These are phyloP conservation scores for Hymenotorrendiella dingleyae DNA, from an alignment of 2,329 filamentous ascomycete species.

Conservation along the genomic window DNA sequence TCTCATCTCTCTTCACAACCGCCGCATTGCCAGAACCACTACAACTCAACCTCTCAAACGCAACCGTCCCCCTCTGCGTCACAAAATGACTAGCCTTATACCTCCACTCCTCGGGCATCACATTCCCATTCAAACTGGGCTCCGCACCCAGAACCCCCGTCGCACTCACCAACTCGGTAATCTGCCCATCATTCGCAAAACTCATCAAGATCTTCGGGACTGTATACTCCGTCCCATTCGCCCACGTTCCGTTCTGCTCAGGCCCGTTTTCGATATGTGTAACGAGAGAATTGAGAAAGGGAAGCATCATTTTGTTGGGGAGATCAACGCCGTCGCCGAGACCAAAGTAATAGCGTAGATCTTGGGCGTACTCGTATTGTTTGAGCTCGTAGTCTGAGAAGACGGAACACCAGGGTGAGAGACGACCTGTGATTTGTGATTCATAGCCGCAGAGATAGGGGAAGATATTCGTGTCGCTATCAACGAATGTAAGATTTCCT, in stretches of 20 bases:
- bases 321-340: slow-evolving; percentile 50
- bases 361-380: slow-evolving; percentile 61
- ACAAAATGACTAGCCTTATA: slow-evolving; percentile 52
- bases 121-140: slow-evolving; percentile 38
- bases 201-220: slow-evolving; percentile 53
- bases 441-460: slow-evolving; percentile 69
- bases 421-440: slow-evolving; percentile 55
- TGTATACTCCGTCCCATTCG: slow-evolving; percentile 40
- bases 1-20: no score
- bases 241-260: slow-evolving; percentile 39
- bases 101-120: slow-evolving; percentile 40
- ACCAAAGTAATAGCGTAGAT: slow-evolving; percentile 64
- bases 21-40: no score
- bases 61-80: slow-evolving; percentile 59
- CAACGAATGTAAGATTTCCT: slow-evolving; percentile 49
- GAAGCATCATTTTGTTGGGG: slow-evolving; percentile 54
- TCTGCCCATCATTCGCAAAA: slow-evolving; percentile 62
- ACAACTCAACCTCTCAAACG: slow-evolving; percentile 58
- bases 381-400: slow-evolving; percentile 57
- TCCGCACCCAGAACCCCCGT: slow-evolving; percentile 53
- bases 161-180: slow-evolving; percentile 53
- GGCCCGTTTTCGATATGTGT: slow-evolving; percentile 48
- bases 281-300: slow-evolving; percentile 50
- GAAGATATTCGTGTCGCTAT: slow-evolving; percentile 49
- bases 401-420: slow-evolving; percentile 57